Evolutionary conservation across 257 asterid genomes (phyloP).

Genomic region (Eustoma russellianum): DNA sequence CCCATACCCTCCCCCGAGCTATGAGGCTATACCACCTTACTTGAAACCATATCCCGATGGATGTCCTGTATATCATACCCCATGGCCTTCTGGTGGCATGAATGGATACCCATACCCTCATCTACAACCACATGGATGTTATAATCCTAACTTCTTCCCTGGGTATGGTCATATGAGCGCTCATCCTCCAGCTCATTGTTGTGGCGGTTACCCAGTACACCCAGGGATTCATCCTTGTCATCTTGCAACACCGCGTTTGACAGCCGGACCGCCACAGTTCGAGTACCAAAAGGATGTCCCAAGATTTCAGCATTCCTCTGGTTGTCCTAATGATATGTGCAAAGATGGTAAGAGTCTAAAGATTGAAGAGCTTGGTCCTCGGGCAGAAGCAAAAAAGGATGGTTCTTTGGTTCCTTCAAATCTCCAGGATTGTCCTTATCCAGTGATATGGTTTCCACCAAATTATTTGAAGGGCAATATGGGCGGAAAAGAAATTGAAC

Average conservation of each 20-base stretch:
- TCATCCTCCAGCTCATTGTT: constrained; percentile 22
- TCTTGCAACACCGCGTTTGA: constrained; percentile 18
- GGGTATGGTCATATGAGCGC: constrained; percentile 22
- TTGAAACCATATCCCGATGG: constrained; percentile 16
- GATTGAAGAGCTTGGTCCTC: constrained; percentile 47
- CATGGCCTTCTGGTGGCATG: constrained; percentile 40
- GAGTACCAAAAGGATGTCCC: constrained; percentile 26
- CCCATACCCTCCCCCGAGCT: constrained; percentile 22
- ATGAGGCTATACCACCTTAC: constrained; percentile 23
- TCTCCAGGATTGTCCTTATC: constrained; percentile 24
- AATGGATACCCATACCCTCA: constrained; percentile 22
- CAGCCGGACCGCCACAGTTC: constrained; percentile 24
- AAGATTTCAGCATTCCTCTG: constrained; percentile 38
- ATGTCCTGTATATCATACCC: constrained; percentile 20
- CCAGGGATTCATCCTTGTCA: constrained; percentile 23
- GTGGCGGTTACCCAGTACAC: constrained; percentile 20
- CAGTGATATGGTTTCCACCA: constrained; percentile 35
- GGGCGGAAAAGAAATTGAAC: constrained; percentile 5
- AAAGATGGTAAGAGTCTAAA: constrained; percentile 26
- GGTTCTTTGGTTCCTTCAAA: constrained; percentile 28
- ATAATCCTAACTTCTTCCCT: constrained; percentile 25
- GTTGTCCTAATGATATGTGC: constrained; percentile 37
- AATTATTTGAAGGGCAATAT: constrained; percentile 13
- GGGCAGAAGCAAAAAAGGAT: constrained; percentile 13
- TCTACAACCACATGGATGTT: constrained; percentile 29